Base-by-base conservation (phyloP, 2,329 filamentous ascomycete species). In the Trichoderma asperellum region DNA sequence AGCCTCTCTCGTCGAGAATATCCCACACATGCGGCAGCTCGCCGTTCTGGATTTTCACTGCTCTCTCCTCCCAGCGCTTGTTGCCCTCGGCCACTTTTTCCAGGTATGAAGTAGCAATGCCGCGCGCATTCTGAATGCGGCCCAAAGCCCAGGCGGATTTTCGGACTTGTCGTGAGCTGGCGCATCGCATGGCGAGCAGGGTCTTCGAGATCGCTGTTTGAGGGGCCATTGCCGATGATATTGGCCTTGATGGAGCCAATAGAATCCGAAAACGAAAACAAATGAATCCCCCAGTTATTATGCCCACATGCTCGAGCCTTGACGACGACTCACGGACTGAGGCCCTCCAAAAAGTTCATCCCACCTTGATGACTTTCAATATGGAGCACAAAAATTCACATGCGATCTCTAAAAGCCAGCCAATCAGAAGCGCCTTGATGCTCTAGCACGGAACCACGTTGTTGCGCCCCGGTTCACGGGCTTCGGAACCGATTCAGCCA, bases 1-100 rank as follows among this genome's bases (percentile, higher is more conserved):
- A 89, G 55, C 92, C 92, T 74, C 92, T 85, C 78, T 92, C 89
- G 73, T 92, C 87, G 14, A 96, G 83, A 21, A 90, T 74, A 64
- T 88, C 86, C 81, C 91, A 88, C 65, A 90, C 84, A 72, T 87
- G 82, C 56, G 81, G 81, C 59, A 78, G 68, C 73, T 86, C 79
- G 56, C 89, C 88, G 0, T 79, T 77, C 62, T 81, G 57, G 56
- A 91, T 88, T 69, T 76, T 74, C 43, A 79, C 69, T 3, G 86
- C 86, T 63, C 79, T 78, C 57, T 78, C 71, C 18, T 80, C 73
- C 88, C 89, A 91, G 24, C 81, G 75, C 52, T 78, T 71, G 12
- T 83, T 76, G 8, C 83, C 85, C 1, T 76, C 75, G 0, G 75
- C 75, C 4, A 81, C 73, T 74, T 87, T 88, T 6, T 74, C 75